A percentile compares a stretch with the other conserved stretches of the same genome.
Conservation (phyloP, 345 rosid species). For the Eutrema heterophyllum region DNA sequence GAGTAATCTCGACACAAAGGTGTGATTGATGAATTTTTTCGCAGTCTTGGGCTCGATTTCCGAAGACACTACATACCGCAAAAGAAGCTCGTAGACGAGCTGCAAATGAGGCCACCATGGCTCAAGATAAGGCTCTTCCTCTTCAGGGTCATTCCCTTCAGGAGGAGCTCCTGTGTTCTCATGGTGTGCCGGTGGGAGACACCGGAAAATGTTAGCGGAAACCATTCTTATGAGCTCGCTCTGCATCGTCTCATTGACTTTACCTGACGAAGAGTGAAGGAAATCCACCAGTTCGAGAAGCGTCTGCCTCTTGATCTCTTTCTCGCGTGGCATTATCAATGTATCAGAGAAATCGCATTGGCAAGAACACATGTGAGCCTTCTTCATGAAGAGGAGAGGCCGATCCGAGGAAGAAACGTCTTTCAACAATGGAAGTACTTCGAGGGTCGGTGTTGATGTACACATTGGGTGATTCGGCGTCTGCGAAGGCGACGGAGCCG, state of each 20-base stretch:
- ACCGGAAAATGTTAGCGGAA: slow-evolving; percentile 33
- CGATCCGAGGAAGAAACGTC: slow-evolving; percentile 39
- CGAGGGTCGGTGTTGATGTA: slow-evolving; percentile 28
- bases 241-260: slow-evolving; percentile 39
- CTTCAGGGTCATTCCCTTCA: slow-evolving; percentile 40
- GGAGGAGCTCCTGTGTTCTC: slow-evolving; percentile 37
- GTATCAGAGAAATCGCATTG: slow-evolving; percentile 37
- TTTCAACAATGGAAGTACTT: slow-evolving; percentile 35
- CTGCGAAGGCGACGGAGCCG: slow-evolving; percentile 18
- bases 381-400: slow-evolving; percentile 35
- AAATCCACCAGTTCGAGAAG: slow-evolving; percentile 35
- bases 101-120: slow-evolving; percentile 52
- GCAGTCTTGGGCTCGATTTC: slow-evolving; percentile 44
- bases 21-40: slow-evolving; percentile 47
- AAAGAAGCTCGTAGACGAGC: slow-evolving; percentile 40
- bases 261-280: slow-evolving; percentile 32
- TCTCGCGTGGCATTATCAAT: slow-evolving; percentile 36
- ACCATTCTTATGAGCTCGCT: slow-evolving; percentile 36
- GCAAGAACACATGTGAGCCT: slow-evolving; percentile 38
- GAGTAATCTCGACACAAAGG: slow-evolving; percentile 43
- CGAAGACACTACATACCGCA: slow-evolving; percentile 38
- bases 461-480: slow-evolving; percentile 24
- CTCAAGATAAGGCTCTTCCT: slow-evolving; percentile 42
- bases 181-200: slow-evolving; percentile 30
- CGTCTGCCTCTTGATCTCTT: slow-evolving; percentile 39